Conservation (phyloP, 768 basidiomycete species). For the Macrolepiota fuliginosa region DNA sequence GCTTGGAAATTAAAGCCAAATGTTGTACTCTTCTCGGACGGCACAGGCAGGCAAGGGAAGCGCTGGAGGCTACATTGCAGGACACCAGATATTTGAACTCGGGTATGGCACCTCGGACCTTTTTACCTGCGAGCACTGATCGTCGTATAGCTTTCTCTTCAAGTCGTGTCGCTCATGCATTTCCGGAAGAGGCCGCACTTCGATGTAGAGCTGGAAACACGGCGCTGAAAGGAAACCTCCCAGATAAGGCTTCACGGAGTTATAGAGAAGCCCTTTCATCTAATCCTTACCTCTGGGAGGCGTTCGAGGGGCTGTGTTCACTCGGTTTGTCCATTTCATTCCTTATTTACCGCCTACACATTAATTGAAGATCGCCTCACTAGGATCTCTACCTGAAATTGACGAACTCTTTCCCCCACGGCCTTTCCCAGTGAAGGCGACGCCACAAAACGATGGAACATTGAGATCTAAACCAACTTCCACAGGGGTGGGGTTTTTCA, state of each 20-base stretch:
- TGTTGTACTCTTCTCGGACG: conserved; percentile 73
- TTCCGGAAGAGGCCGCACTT: conserved; percentile 71
- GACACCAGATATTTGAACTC: conserved; percentile 51
- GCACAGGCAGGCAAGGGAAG: conserved; percentile 74
- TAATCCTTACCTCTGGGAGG: conserved; percentile 89
- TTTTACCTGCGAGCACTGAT: conserved; percentile 12
- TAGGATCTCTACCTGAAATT: conserved; percentile 70
- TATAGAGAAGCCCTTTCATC: conserved; percentile 69
- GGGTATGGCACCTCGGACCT: conserved; percentile 40
- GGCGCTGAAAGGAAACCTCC: conserved; percentile 77
- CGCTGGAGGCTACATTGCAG: conserved; percentile 59
- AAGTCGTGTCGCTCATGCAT: conserved; percentile 49
- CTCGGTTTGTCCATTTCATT: conserved; percentile 51
- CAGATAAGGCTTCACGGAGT: conserved; percentile 66
- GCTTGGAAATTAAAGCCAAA: conserved; percentile 75
- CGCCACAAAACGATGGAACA: conserved; percentile 49
- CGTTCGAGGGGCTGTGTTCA: conserved; percentile 82
- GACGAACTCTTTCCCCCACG: conserved; percentile 72
- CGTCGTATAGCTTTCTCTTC: conserved; percentile 49
- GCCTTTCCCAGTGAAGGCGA: conserved; percentile 51
- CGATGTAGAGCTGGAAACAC: conserved; percentile 75
- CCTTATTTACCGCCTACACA: conserved; percentile 11
- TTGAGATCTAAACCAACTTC: conserved; percentile 46
- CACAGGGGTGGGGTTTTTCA: conserved; percentile 76
- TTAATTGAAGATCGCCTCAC: conserved; percentile 16